Base-by-base conservation (phyloP, 2,329 filamentous ascomycete species). In the Monosporascus sp. region DNA sequence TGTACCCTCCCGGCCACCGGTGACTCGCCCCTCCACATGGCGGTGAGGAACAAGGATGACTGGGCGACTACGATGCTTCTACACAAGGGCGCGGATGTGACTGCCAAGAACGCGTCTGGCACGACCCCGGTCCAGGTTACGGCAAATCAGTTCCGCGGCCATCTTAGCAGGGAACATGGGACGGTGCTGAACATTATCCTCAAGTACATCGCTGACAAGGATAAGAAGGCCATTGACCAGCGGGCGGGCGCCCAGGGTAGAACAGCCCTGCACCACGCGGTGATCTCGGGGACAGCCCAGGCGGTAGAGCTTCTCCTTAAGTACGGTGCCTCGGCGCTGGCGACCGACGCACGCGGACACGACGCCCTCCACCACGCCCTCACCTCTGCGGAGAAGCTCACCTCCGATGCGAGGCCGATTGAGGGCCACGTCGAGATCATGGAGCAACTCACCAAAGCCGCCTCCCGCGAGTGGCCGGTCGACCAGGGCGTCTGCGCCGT, bases 371-470 rank as follows among this genome's bases (percentile, higher is more conserved):
- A 31, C 49, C 27, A 53, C 15, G 56, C 52, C 6, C 52, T 54
- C 24, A 38, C 47, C 39, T 27, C 27, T 7, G 51, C 37, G 6
- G 46, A 37, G 17, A 51, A 52, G 42, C 24, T 52, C n/a, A 53
- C 27, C 6, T 37, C 34, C n/a, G 45, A 56, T 8, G 25, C 39
- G 22, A 20, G 45, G 7, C 50, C 34, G 25, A 22, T 56, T 17
- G 49, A 45, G n/a, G 51, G 51, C 31, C 54, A 56, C 42, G 49
- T 54, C 17, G 54, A 56, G 25, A 48, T 54, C 11, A 56, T 54
- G 54, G 36, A 44, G 8, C 42, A 34, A 39, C 42, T 56, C 17
- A 45, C 39, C 11, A 52, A 45, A 37, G 36, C 37, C 8, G 47
- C 47, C 9, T 25, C 20, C 24, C 42, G 20, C 37, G 20, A 24